These are phyloP conservation scores for Pestalotiopsis sp. DNA, from an alignment of 2,329 filamentous ascomycete species.

Conservation along the genomic window DNA sequence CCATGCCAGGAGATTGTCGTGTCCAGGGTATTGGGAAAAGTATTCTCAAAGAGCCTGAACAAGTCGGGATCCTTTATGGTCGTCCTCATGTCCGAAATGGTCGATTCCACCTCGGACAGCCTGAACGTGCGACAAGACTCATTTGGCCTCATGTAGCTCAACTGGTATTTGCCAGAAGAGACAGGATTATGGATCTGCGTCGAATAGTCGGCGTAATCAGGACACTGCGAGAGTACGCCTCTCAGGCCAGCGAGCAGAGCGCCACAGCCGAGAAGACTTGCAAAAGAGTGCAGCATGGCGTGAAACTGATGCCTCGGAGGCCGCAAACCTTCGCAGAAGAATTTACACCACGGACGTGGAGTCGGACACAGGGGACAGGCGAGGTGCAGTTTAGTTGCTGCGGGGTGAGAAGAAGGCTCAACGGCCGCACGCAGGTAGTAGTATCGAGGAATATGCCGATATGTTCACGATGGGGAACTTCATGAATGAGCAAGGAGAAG, in stretches of 20 bases:
- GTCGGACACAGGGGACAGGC: background rate
- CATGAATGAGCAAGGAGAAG: too few species aligned
- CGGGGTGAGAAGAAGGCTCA: background rate
- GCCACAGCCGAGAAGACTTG: background rate
- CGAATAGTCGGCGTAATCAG: slow-evolving; percentile 13
- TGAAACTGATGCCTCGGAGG: background rate
- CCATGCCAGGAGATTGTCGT: slow-evolving; percentile 81
- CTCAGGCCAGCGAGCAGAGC: background rate
- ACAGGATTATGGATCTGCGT: slow-evolving; percentile 14
- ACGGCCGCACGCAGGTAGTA: background rate
- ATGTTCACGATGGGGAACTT: background rate
- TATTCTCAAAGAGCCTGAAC: slow-evolving; percentile 80
- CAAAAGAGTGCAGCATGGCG: background rate
- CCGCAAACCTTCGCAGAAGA: background rate
- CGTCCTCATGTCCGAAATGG: slow-evolving; percentile 53
- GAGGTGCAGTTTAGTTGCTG: too few species aligned
- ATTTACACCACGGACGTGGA: background rate
- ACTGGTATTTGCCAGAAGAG: slow-evolving; percentile 13
- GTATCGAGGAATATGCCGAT: background rate
- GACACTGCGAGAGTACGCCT: slow-evolving; percentile 10
- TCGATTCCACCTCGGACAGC: slow-evolving; percentile 69
- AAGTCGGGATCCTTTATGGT: slow-evolving; percentile 61
- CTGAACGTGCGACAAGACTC: slow-evolving; percentile 71
- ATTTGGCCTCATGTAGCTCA: slow-evolving; percentile 14
- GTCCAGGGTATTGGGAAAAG: slow-evolving; percentile 81